Conservation (phyloP, 2,329 filamentous ascomycete genomes). For the Fusarium devonianum region DNA sequence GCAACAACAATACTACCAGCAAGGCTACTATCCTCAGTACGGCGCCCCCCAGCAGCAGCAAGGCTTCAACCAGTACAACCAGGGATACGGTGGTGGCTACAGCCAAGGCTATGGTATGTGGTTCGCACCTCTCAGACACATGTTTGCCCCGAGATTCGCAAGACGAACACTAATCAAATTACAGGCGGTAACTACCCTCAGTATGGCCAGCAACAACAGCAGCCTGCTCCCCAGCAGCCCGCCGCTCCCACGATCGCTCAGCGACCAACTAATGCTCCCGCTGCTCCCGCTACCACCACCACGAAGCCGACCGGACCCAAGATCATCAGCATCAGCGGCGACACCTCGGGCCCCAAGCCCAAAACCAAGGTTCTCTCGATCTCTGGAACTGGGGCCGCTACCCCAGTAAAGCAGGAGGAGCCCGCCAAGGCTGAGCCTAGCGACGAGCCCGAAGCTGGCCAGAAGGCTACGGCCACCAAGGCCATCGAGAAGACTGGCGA, state of each 20-base stretch:
- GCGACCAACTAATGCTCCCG: slow-evolving; percentile 45
- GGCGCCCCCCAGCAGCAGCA: slow-evolving; percentile 54
- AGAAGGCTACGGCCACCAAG: slow-evolving; percentile 86
- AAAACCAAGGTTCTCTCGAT: slow-evolving; percentile 58
- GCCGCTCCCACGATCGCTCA: slow-evolving; percentile 37
- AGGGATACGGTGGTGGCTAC: slow-evolving; percentile 60
- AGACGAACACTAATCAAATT: slow-evolving; percentile 27
- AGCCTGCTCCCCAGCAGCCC: slow-evolving; percentile 54
- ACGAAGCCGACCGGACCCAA: slow-evolving; percentile 64
- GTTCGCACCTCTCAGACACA: slow-evolving; percentile 17
- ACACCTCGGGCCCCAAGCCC: slow-evolving; percentile 61
- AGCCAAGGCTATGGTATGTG: slow-evolving; percentile 54
- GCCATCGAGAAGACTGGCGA: slow-evolving; percentile 92
- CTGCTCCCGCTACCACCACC: slow-evolving; percentile 56
- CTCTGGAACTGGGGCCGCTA: slow-evolving; percentile 43
- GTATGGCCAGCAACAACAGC: slow-evolving; percentile 57
- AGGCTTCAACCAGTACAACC: slow-evolving; percentile 61
- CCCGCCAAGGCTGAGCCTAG: slow-evolving; percentile 59
- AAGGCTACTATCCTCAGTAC: slow-evolving; percentile 67
- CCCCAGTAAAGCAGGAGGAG: slow-evolving; percentile 51
- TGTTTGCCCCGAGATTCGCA: slow-evolving; percentile 5
- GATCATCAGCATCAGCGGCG: slow-evolving; percentile 72
- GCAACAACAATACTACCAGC: slow-evolving; percentile 59
- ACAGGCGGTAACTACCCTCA: slow-evolving; percentile 61
- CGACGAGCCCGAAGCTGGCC: slow-evolving; percentile 69